Conservation (phyloP, 306 rosid genomes). For the Albizia julibrissin region DNA sequence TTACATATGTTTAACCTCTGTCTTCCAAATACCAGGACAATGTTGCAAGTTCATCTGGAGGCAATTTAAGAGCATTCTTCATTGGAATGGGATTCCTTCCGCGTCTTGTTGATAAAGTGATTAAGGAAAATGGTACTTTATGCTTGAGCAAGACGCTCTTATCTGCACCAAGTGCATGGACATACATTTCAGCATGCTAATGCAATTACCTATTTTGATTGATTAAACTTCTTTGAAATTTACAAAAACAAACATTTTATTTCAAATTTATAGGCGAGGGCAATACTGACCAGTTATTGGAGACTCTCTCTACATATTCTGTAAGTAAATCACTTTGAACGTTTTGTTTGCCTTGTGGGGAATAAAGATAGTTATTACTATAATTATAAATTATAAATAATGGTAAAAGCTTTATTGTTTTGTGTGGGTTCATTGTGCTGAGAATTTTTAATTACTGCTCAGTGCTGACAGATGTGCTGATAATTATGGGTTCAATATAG, state of each 20-base stretch:
- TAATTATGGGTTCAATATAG: not conserved
- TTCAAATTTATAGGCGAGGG: slow-evolving; percentile 67
- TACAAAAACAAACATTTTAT: slow-evolving; percentile 14
- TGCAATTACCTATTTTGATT: slow-evolving; percentile 24
- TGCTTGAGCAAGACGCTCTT: slow-evolving; percentile 25
- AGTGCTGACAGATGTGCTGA: not conserved
- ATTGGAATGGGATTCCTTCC: slow-evolving; percentile 90
- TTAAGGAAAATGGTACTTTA: slow-evolving; percentile 76
- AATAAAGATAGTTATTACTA: slow-evolving; percentile 2
- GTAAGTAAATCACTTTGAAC: slow-evolving; percentile 51
- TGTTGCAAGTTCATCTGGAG: slow-evolving; percentile 79
- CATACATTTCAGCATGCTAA: slow-evolving; percentile 29
- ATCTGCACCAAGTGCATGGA: slow-evolving; percentile 20
- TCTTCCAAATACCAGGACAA: slow-evolving; percentile 46
- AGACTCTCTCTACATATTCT: slow-evolving; percentile 60
- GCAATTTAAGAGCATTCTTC: slow-evolving; percentile 59
- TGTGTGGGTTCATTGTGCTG: slow-evolving; percentile 15
- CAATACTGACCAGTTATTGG: slow-evolving; percentile 67
- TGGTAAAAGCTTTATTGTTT: not conserved
- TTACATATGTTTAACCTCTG: slow-evolving; percentile 23
- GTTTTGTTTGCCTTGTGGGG: not conserved
- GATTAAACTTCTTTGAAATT: not conserved
- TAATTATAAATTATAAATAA: not conserved
- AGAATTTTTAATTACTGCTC: not conserved
- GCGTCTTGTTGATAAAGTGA: slow-evolving; percentile 71